These are phyloP conservation scores for Dictyostelium capitatum DNA, from an alignment of 78 protist species.

Conservation along the genomic window DNA sequence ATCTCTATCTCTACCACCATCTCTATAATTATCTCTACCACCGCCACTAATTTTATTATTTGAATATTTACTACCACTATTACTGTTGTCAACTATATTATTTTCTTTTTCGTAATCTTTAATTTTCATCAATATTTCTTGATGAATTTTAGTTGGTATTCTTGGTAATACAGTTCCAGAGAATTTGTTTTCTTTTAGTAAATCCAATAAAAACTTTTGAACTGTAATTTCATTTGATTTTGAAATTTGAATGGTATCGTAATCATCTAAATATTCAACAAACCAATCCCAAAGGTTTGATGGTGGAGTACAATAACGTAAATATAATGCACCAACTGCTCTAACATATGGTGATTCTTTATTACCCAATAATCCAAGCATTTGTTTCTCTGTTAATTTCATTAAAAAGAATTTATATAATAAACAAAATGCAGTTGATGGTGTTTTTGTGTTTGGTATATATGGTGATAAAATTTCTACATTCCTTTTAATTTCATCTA, in stretches of 20 bases:
- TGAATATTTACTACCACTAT: background rate
- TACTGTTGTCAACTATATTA: background rate
- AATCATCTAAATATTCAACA: constrained; percentile 36
- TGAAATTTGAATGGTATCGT: constrained; percentile 25
- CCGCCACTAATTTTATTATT: background rate
- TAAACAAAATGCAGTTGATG: constrained; percentile 88
- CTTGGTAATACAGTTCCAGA: constrained; percentile 59
- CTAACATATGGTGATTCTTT: constrained; percentile 85
- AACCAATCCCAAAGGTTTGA: constrained; percentile 82
- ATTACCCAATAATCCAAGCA: constrained; percentile 66
- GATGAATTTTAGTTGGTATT: constrained; percentile 57
- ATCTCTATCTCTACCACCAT: background rate
- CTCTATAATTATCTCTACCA: background rate
- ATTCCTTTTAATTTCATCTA: constrained; percentile 82
- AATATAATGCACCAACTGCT: constrained; percentile 83
- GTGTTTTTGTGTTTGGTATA: constrained; percentile 82
- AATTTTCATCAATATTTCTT: constrained; percentile 33
- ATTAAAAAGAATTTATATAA: constrained; percentile 84
- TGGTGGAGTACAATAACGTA: constrained; percentile 84
- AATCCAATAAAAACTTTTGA: constrained; percentile 14
- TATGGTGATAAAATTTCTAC: constrained; percentile 84
- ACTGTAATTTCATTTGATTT: constrained; percentile 3
- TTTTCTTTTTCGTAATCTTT: constrained; percentile 22
- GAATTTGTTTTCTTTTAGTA: constrained; percentile 50
- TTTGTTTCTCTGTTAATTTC: constrained; percentile 81